phyloP scores from a whole-genome alignment of 305 asterid species.

The Fraxinus xanthoxyloides region DNA sequence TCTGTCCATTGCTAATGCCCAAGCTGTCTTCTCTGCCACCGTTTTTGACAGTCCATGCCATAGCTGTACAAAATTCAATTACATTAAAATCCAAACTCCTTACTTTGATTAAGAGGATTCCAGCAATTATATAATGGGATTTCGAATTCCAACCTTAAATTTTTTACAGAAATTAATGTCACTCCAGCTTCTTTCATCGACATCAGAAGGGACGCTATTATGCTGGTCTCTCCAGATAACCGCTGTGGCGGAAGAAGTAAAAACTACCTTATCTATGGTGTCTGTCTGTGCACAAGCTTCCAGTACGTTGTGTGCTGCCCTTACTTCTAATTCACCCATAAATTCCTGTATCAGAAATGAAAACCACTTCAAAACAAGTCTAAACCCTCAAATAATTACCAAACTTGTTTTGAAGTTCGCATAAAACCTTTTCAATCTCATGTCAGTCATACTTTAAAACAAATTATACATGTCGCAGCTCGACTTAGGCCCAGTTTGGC shows the following conservation, averaged over 20 bases:
- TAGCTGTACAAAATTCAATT: slow-evolving; percentile 36
- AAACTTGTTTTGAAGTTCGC: too few species aligned
- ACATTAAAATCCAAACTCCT: neutral
- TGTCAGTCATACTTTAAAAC: too few species aligned
- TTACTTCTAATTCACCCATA: slow-evolving; percentile 86
- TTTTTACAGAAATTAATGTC: slow-evolving; percentile 64
- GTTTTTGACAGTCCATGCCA: slow-evolving; percentile 94
- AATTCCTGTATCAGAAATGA: slow-evolving; percentile 47
- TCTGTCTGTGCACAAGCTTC: slow-evolving; percentile 95
- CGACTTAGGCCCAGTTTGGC: too few species aligned
- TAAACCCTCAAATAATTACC: too few species aligned
- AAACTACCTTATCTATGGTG: slow-evolving; percentile 73
- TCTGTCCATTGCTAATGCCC: slow-evolving; percentile 97
- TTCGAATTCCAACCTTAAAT: slow-evolving; percentile 44
- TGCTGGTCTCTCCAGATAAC: slow-evolving; percentile 63
- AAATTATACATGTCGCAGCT: too few species aligned
- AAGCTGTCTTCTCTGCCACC: slow-evolving; percentile 81
- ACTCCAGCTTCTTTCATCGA: slow-evolving; percentile 79
- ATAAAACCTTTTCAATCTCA: too few species aligned
- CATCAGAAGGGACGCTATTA: slow-evolving; percentile 15
- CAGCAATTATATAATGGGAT: neutral
- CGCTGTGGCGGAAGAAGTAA: slow-evolving; percentile 90
- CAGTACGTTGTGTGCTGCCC: slow-evolving; percentile 92
- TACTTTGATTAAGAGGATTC: neutral
- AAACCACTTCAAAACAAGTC: neutral